Base-by-base conservation (phyloP, 148 eudicot species). In the Rhododendron vialii region DNA sequence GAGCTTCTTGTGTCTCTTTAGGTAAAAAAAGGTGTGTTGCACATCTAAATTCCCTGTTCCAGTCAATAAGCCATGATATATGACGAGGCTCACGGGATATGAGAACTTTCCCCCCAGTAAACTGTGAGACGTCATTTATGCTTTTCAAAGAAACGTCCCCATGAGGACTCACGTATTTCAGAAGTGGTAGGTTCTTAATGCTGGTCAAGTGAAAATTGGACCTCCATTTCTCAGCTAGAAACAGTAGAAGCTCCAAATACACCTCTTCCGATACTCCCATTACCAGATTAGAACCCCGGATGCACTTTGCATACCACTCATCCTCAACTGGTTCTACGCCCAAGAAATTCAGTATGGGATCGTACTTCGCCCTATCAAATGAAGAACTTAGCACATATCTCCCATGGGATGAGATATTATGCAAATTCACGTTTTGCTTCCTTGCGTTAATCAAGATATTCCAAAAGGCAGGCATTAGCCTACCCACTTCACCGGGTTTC, bases 271-370 rank as follows among this genome's bases (percentile, higher is more conserved):
- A 87, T 7, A 88, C 88, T 17, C 92, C 93, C 86, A 85, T 67
- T 13, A 95, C 91, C 76, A 95, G 90, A 87, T 93, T 91, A 78
- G 93, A 92, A 87, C 94, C 91, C 80, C 83, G 81, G 55, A 95
- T 91, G 89, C 95, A 93, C 83, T 88, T 91, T 11, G 93, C 82
- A 73, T 95, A 93, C 98, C 98, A 95, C 41, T 88, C 94, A 48
- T 53, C 41, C 28, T 85, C 91, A 35, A 93, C 92, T 41, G 63
- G 67, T 47, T 82, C 11, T 45, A 95, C 89, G 30, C 87, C 94
- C 81, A 95, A 88, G 87, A 93, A 95, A 1, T 84, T n/a, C 73
- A 93, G 89, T 45, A 88, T 59, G 2, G 85, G 84, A 82, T 90
- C 69, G 82, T 93, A 93, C 83, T 87, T 85, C 11, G 79, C 82